Percentiles rank a stretch among this genome's conserved stretches.
These are phyloP conservation scores for Rhazya stricta DNA, from an alignment of 257 asterid species.

Conservation along the genomic window DNA sequence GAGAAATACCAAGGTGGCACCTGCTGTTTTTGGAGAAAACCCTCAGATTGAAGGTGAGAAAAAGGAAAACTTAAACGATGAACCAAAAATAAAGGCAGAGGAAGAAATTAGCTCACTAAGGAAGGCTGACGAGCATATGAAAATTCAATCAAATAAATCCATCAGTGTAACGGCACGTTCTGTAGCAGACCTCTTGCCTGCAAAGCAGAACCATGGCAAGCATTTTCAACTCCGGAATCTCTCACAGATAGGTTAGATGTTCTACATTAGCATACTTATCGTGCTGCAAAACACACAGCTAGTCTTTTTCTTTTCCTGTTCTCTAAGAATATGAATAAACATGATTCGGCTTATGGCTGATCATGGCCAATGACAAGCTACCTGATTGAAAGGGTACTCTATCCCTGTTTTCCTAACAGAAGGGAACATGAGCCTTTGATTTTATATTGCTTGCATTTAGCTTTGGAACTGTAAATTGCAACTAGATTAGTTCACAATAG, in stretches of 20 bases:
- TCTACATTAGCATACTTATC: slow-evolving; percentile 11
- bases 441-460: neutral
- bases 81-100: slow-evolving; percentile 26
- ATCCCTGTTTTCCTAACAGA: neutral
- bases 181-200: slow-evolving; percentile 29
- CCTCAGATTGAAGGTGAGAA: slow-evolving; percentile 30
- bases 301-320: neutral
- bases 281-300: slow-evolving; percentile 1
- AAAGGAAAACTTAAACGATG: slow-evolving; percentile 25
- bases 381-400: neutral
- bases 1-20: slow-evolving; percentile 41
- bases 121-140: slow-evolving; percentile 15
- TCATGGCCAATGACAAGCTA: neutral
- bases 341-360: neutral
- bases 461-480: neutral
- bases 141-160: slow-evolving; percentile 27
- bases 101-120: slow-evolving; percentile 25
- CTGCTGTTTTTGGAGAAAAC: slow-evolving; percentile 34
- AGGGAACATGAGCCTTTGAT: neutral
- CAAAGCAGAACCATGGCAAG: slow-evolving; percentile 20
- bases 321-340: neutral
- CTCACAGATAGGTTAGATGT: slow-evolving; percentile 36
- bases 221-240: slow-evolving; percentile 21
- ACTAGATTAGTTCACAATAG: neutral
- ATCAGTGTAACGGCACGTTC: slow-evolving; percentile 10